These are phyloP conservation scores for Perilla frutescens DNA, from an alignment of 257 asterid genomes.

Conservation along the genomic window DNA sequence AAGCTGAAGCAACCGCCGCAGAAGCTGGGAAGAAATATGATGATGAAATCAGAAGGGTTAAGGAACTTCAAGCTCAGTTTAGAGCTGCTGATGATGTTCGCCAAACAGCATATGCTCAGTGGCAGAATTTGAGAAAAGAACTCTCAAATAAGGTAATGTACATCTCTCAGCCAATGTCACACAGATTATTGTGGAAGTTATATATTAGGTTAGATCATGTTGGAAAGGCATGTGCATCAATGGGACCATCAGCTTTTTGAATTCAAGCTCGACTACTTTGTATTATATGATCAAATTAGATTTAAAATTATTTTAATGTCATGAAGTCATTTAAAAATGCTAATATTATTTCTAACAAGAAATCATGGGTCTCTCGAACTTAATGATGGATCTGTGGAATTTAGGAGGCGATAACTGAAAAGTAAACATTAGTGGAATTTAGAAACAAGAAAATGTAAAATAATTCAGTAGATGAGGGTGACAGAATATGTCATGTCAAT, in stretches of 20 bases:
- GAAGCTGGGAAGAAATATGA: slow-evolving; percentile 68
- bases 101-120: slow-evolving; percentile 72
- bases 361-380: not conserved
- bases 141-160: slow-evolving; percentile 67
- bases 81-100: slow-evolving; percentile 87
- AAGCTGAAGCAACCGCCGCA: slow-evolving; percentile 65
- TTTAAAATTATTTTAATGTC: too few species aligned
- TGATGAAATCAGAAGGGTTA: slow-evolving; percentile 63
- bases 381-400: not conserved
- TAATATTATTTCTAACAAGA: not conserved
- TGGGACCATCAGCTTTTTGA: not conserved
- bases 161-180: slow-evolving; percentile 19
- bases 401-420: too few species aligned
- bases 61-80: slow-evolving; percentile 70
- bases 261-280: not conserved
- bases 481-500: not conserved
- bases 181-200: not conserved
- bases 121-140: slow-evolving; percentile 66
- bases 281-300: not conserved
- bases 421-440: too few species aligned
- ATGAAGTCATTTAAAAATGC: too few species aligned
- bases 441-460: too few species aligned
- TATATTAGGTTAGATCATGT: not conserved
- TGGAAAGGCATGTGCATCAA: not conserved
- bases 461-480: not conserved